Evolutionary conservation across 2,329 filamentous ascomycete genomes (phyloP).

Genomic region (Teratosphaeria zuluensis): DNA sequence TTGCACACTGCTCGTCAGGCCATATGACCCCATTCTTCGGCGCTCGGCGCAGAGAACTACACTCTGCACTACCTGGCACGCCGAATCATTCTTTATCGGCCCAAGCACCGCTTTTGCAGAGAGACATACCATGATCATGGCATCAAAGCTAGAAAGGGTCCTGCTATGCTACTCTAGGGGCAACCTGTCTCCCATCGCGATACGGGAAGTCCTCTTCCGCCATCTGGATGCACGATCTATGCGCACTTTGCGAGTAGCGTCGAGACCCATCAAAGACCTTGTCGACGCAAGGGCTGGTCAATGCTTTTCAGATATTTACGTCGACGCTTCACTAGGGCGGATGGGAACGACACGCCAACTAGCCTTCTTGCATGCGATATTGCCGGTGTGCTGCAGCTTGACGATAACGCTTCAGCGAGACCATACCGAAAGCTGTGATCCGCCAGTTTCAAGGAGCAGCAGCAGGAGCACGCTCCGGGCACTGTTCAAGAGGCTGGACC

Average conservation of each 20-base stretch:
- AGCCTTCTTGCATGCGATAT: constrained; percentile 3
- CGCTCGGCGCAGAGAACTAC: neutral
- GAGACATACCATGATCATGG: neutral
- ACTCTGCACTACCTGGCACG: too few relatives aligned
- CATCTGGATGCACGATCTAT: constrained; percentile 1
- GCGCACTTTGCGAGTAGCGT: constrained; percentile 10
- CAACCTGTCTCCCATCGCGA: neutral
- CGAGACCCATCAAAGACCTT: constrained; percentile 6
- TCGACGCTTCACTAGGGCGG: constrained; percentile 5
- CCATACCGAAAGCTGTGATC: too few relatives aligned
- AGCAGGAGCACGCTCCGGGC: neutral
- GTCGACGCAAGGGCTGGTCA: constrained; percentile 7
- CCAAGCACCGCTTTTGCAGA: neutral
- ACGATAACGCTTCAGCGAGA: constrained; percentile 10
- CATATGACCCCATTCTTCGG: neutral
- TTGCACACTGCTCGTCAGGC: neutral
- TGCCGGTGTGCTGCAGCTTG: constrained; percentile 11
- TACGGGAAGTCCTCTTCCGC: neutral
- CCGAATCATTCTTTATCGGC: neutral
- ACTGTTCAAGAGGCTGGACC: neutral
- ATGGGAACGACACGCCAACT: neutral
- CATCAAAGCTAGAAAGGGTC: neutral
- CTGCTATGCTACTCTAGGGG: neutral
- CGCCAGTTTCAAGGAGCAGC: neutral
- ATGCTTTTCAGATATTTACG: constrained; percentile 10